Evolutionary conservation across 2,329 filamentous ascomycete genomes (phyloP).

Genomic region (Sclerotinia borealis): DNA sequence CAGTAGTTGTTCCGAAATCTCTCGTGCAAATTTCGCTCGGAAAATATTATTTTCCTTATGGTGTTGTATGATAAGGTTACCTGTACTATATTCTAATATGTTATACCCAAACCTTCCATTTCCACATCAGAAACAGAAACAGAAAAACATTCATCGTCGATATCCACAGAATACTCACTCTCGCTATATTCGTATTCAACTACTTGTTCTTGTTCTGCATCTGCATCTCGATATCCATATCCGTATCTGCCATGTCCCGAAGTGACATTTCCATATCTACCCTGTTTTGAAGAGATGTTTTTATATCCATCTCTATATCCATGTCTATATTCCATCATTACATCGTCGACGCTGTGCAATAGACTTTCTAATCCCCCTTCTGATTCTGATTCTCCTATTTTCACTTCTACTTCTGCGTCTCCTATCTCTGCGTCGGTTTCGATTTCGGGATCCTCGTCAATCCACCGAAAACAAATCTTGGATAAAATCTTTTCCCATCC

Average conservation of each 20-base stretch:
- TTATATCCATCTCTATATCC: too few relatives aligned
- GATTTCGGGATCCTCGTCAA: background rate
- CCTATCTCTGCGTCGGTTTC: background rate
- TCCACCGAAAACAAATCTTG: too few relatives aligned
- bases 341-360: background rate
- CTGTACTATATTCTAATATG: too few relatives aligned
- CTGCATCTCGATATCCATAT: background rate
- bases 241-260: too few relatives aligned
- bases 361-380: background rate
- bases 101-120: too few relatives aligned
- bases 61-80: too few relatives aligned
- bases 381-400: background rate
- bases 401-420: background rate
- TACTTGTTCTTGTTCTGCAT: background rate
- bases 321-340: background rate
- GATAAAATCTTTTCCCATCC: too few relatives aligned
- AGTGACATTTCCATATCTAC: too few relatives aligned
- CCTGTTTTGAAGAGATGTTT: too few relatives aligned
- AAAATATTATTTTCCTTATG: too few relatives aligned
- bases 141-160: background rate
- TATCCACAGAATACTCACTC: background rate
- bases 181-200: conserved; percentile 1
- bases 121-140: background rate
- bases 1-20: too few relatives aligned
- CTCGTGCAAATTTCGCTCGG: too few relatives aligned